phyloP scores from a whole-genome alignment of 1,284 basidiomycete species.

The Leccinum pallidistipes region DNA sequence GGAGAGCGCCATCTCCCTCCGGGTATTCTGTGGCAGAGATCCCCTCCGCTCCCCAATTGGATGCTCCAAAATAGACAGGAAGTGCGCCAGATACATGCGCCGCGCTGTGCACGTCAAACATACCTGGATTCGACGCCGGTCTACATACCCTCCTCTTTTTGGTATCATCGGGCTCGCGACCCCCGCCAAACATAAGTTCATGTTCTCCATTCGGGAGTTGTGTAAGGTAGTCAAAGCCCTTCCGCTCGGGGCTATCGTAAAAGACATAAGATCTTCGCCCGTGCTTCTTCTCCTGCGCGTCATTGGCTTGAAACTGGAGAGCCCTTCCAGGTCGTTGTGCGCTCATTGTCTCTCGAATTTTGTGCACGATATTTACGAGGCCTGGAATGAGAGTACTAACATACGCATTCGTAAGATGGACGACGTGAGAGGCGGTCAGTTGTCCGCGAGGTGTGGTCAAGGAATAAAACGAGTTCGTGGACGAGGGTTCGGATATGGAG shows the following conservation, averaged over 20 bases:
- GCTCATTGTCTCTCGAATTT: slow-evolving; percentile 63
- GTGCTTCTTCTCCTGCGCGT: slow-evolving; percentile 24
- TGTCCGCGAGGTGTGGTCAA: slow-evolving; percentile 55
- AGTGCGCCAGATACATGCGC: slow-evolving; percentile 49
- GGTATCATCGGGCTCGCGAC: slow-evolving; percentile 35
- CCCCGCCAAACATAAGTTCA: slow-evolving; percentile 68
- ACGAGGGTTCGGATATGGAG: slow-evolving; percentile 36
- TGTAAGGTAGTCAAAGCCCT: slow-evolving; percentile 70
- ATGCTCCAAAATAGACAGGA: slow-evolving; percentile 46
- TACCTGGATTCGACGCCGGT: slow-evolving; percentile 40
- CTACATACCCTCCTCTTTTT: slow-evolving; percentile 36
- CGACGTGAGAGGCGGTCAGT: slow-evolving; percentile 56
- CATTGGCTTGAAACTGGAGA: slow-evolving; percentile 36
- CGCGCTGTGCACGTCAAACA: slow-evolving; percentile 42
- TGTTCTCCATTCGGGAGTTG: slow-evolving; percentile 53
- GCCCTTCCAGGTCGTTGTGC: slow-evolving; percentile 55
- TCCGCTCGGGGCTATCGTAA: slow-evolving; percentile 41
- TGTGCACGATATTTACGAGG: slow-evolving; percentile 57
- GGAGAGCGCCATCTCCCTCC: background rate
- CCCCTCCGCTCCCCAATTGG: slow-evolving; percentile 38
- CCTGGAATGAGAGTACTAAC: slow-evolving; percentile 65
- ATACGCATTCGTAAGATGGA: slow-evolving; percentile 84
- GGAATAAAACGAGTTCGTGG: slow-evolving; percentile 36
- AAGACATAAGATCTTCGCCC: slow-evolving; percentile 58
- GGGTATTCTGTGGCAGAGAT: slow-evolving; percentile 7